A percentile compares a stretch with the other conserved stretches of the same genome.
These are phyloP conservation scores for Nakaseomyces uthaithaninus DNA, from an alignment of 1,139 yeast genomes.

Conservation along the genomic window DNA sequence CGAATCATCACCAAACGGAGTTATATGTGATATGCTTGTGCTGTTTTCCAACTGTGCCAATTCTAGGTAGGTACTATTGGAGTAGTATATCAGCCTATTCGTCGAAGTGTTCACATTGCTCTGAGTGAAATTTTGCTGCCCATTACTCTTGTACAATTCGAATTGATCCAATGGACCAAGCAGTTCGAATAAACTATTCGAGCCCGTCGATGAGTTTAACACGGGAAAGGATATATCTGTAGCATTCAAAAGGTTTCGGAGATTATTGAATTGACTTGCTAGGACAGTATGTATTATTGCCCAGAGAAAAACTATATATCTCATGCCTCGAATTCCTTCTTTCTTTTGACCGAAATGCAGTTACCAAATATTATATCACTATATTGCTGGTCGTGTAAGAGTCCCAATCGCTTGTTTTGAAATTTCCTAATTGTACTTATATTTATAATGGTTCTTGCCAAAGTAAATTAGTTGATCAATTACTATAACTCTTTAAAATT, in stretches of 20 bases:
- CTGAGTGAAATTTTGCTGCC: slow-evolving; percentile 40
- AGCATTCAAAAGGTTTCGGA: slow-evolving; percentile 14
- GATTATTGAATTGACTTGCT: slow-evolving; percentile 15
- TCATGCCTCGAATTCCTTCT: too few relatives aligned
- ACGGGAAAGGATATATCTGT: slow-evolving; percentile 12
- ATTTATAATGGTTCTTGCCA: too few relatives aligned
- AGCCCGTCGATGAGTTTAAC: slow-evolving; percentile 18
- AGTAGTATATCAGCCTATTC: slow-evolving; percentile 25
- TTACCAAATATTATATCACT: too few relatives aligned
- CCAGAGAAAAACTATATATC: neutral
- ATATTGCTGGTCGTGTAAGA: too few relatives aligned
- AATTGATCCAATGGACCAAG: slow-evolving; percentile 63
- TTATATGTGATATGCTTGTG: slow-evolving; percentile 26
- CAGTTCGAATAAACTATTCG: slow-evolving; percentile 44
- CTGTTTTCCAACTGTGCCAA: slow-evolving; percentile 19
- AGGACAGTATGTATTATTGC: neutral
- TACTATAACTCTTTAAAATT: too few relatives aligned
- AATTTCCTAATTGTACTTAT: too few relatives aligned
- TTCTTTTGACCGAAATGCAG: too few relatives aligned
- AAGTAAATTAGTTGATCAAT: too few relatives aligned
- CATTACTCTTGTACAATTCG: slow-evolving; percentile 48
- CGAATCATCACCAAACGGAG: slow-evolving; percentile 29
- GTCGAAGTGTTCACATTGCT: slow-evolving; percentile 16
- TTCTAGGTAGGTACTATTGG: slow-evolving; percentile 24
- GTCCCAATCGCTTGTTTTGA: too few relatives aligned